Base-by-base conservation (phyloP, 208 protist species). In the Leishmania tarentolae region DNA sequence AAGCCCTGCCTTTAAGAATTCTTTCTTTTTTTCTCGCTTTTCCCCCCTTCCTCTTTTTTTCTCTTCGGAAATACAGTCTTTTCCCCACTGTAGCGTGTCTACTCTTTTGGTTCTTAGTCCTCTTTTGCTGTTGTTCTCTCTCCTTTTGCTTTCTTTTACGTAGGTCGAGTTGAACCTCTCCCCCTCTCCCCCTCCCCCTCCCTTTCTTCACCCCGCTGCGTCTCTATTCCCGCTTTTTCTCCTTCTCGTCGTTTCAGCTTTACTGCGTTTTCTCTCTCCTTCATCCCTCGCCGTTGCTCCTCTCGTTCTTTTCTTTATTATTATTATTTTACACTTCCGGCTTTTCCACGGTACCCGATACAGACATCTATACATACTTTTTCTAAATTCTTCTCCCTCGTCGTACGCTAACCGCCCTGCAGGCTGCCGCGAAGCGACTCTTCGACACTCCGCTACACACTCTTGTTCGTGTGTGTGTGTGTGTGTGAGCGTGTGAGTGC, bases 171-270 rank as follows among this genome's bases (percentile, higher is more conserved):
- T 68, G 61, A 28, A 4, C 57, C 57, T 63, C n/a, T 31, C 57
- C n/a, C 61, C 40, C 59, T 37, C n/a, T 40, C 31, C 61, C 13
- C 21, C 11, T 15, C 31, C 9, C 24, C 19, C 31, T 66, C 11
- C 21, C 31, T 37, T 15, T 81, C 21, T 78, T 21, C 56, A 50
- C 74, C 9, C 56, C 70, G 42, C 77, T 78, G 71, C 59, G 42
- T 86, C 44, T 46, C 50, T 65, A 40, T 80, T 75, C 79, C 71
- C 73, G 73, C 69, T 66, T 82, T 28, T 74, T 66, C 37, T 19
- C 35, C 28, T 31, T 78, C 53, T 47, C 35, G 70, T 46, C 5
- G 40, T 21, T 74, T 74, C 46, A 24, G 44, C 61, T n/a, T 47
- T 19, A 3, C 19, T 47, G 19, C 40, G 17, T n/a, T 21, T 71